Evolutionary conservation across 169 alveolate species (phyloP), one percentile per base, ranked within the genome.

Genomic region (Neospora caninum): DNA sequence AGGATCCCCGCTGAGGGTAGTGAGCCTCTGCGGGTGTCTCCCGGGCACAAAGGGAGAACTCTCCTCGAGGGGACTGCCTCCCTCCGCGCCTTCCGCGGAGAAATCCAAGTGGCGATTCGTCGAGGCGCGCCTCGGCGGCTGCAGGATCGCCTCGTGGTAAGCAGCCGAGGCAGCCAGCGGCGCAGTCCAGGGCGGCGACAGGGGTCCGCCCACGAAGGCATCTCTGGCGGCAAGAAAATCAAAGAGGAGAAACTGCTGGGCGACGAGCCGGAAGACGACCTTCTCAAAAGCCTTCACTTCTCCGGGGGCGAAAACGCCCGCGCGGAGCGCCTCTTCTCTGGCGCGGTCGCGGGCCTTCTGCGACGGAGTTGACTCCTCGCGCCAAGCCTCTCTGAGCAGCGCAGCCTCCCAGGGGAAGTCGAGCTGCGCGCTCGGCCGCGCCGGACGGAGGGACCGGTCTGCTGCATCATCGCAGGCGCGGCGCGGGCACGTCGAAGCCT

Each of bases 211-310:
- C 54, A 0, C 69, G 64, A 41, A 82, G 36, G 64, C 89, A 27
- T 42, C 89, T 82, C 39, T 22, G 41, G 34, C 25, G 41, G 36
- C 69, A 20, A 82, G 89, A 38, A 82, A 49, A 10, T 41, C 89
- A 67, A 82, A 82, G 89, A 82, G 64, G 25, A 82, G 89, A 67
- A 31, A 82, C 36, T 82, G 89, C 89, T 82, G 67, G 54, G n/a
- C 64, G 67, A 82, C 64, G 67, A 29, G 64, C 0, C 34, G 89
- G 34, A 41, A 49, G 25, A 42, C 6, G 38, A 41, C 54, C 89
- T 82, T 38, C 64, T 82, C 89, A 0, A 78, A 2, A 22, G n/a
- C 39, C 69, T 42, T 82, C 67, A 82, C 45, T 9, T 64, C 73
- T 9, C 73, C 73, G 34, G 25, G 84, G 16, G 43, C 10, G 43